phyloP scores from a whole-genome alignment of 1,284 basidiomycete genomes.

The Wolfiporia cocos region DNA sequence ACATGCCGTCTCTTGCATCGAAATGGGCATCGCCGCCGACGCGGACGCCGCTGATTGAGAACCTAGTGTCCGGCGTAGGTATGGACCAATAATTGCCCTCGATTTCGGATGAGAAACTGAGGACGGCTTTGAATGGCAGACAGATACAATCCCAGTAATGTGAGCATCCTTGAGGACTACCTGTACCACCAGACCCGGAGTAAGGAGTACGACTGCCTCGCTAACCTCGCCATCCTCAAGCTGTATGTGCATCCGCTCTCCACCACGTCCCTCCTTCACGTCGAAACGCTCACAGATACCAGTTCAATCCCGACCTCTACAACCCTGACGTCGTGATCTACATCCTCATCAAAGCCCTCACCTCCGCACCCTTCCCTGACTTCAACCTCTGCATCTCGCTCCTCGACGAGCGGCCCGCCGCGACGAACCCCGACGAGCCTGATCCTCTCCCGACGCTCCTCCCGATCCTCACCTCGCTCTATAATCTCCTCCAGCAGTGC shows the following conservation, averaged over 20 bases:
- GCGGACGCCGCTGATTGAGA: constrained; percentile 81
- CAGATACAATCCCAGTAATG: constrained; percentile 94
- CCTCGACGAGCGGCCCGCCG: constrained; percentile 68
- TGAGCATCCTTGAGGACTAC: constrained; percentile 91
- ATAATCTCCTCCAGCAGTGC: constrained; percentile 79
- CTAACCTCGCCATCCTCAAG: constrained; percentile 87
- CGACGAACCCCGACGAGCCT: constrained; percentile 65
- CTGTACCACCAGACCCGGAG: constrained; percentile 87
- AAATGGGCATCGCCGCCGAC: constrained; percentile 68
- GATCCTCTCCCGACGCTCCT: constrained; percentile 74
- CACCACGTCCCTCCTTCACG: background rate
- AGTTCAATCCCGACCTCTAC: constrained; percentile 92
- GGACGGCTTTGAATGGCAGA: constrained; percentile 39
- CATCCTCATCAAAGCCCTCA: constrained; percentile 90
- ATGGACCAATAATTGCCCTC: constrained; percentile 24
- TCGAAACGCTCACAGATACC: constrained; percentile 56
- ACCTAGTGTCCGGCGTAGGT: constrained; percentile 91
- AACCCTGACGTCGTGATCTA: constrained; percentile 92
- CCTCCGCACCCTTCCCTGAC: constrained; percentile 80
- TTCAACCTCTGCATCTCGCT: constrained; percentile 92
- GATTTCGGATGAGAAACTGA: background rate
- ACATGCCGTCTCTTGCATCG: constrained; percentile 38
- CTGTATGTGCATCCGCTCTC: constrained; percentile 41
- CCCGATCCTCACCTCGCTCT: constrained; percentile 69
- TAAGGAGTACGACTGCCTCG: constrained; percentile 89